Evolutionary conservation across 441 rosid genomes (phyloP), one percentile per base, ranked within the genome.

Genomic region (Capsella rubella): DNA sequence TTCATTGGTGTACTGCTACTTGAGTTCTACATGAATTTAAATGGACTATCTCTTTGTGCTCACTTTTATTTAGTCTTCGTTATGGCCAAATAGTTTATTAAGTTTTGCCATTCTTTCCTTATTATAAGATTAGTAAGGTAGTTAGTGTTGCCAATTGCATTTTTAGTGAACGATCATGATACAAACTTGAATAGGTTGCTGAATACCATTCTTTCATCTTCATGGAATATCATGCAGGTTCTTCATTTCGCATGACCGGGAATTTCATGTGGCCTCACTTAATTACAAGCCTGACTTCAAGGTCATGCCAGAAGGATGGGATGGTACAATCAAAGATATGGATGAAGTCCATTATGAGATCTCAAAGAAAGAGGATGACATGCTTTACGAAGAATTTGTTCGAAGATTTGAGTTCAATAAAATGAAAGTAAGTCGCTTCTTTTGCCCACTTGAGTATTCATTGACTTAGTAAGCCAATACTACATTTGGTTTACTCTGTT

Each of bases 261-360:
- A 94, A 67, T 94, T 92, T 76, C 98, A 92, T 86, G 90, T 94
- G 59, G 97, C 98, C 52, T 89, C 95, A 5, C 95, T 94, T 60
- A 90, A 88, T 8, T 91, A 90, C 72, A 91, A 90, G 61, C 97
- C 98, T 1, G 96, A 90, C 79, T 94, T 92, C 78, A 94, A 92
- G 84, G 95, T 94, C 12, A 90, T 94, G 97, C 95, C 97, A 4
- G 97, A 94, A 80, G 98, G 97, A 46, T 94, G 97, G 97, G 97
- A 90, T 85, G 96, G 98, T 76, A 89, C 93, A 27, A 87, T 77
- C 74, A 89, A 82, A 80, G 96, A 94, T 81, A 74, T 78, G 60
- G 98, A 94, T 80, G 98, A 90, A 82, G 95, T 87, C 66, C 97
- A 92, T 81, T 92, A 92, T 58, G 97, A 94, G 83, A 94, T 94